Percentiles rank a stretch among this genome's conserved stretches.
phyloP scores from a whole-genome alignment of 441 rosid genomes.

The Erysimum cheiri region DNA sequence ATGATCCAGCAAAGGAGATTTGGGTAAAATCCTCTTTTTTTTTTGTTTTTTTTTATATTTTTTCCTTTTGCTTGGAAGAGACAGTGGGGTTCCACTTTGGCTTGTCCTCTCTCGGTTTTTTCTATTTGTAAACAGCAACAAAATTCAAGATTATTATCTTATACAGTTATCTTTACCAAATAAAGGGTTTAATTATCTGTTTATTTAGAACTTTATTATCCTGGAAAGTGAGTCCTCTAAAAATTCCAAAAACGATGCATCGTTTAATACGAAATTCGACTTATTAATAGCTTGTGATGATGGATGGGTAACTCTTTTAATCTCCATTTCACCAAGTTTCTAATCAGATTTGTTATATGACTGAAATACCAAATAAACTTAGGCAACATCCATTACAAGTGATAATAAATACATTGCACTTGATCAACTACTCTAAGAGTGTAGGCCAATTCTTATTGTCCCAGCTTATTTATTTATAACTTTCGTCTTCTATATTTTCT shows the following conservation, averaged over 20 bases:
- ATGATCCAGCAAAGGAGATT: slow-evolving; percentile 23
- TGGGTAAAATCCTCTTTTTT: slow-evolving; percentile 5
- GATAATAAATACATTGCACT: slow-evolving; percentile 6
- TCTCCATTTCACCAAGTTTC: neutral
- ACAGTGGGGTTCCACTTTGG: slow-evolving; percentile 47
- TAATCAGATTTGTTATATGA: neutral
- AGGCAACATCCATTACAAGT: slow-evolving; percentile 1
- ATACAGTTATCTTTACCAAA: slow-evolving; percentile 10
- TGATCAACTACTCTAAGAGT: neutral
- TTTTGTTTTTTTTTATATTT: neutral
- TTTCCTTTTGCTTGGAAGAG: slow-evolving; percentile 23
- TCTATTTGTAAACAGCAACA: slow-evolving; percentile 12
- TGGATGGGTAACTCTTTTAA: neutral
- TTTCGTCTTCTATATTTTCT: slow-evolving; percentile 11
- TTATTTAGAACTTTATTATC: neutral
- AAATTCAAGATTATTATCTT: neutral
- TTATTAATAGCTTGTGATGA: neutral
- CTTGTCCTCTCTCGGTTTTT: slow-evolving; percentile 21
- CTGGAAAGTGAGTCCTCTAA: slow-evolving; percentile 11
- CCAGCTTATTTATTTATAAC: slow-evolving; percentile 13
- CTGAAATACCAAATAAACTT: neutral
- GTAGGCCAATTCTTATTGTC: slow-evolving; percentile 9
- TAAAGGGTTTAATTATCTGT: slow-evolving; percentile 13
- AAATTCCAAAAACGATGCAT: neutral
- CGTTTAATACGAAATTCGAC: neutral